A percentile compares a stretch with the other conserved stretches of the same genome.
Conservation (phyloP, 371 early-diverging fungal species). For the Circinella umbellata region DNA sequence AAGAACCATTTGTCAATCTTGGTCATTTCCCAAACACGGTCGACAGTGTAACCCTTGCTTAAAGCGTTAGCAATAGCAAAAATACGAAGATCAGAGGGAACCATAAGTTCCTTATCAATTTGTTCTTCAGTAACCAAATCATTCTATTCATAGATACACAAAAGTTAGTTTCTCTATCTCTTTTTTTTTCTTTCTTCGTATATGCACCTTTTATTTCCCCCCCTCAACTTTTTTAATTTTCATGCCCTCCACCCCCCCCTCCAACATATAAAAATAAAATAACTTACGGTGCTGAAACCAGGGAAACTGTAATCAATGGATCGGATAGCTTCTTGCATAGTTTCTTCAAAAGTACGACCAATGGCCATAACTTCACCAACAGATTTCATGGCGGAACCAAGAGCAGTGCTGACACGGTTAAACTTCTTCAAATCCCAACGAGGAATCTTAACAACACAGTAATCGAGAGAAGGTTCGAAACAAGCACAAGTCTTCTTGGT, state of each 20-base stretch:
- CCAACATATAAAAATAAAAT: neutral
- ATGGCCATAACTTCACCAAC: constrained; percentile 98
- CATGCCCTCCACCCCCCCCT: too few species aligned
- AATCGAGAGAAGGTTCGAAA: constrained; percentile 96
- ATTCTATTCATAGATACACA: constrained; percentile 39
- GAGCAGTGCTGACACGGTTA: constrained; percentile 79
- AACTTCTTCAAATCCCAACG: constrained; percentile 96
- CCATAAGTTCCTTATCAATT: constrained; percentile 74
- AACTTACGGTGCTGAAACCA: constrained; percentile 54
- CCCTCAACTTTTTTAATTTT: too few species aligned
- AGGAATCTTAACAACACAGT: constrained; percentile 94
- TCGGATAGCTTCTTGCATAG: constrained; percentile 90
- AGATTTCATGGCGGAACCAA: constrained; percentile 91
- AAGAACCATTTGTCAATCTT: constrained; percentile 97
- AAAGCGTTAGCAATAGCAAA: constrained; percentile 77
- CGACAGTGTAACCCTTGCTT: constrained; percentile 79
- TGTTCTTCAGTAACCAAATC: constrained; percentile 58
- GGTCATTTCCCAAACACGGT: constrained; percentile 85
- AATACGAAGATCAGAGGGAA: constrained; percentile 89
- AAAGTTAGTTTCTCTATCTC: too few species aligned
- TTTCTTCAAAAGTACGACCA: constrained; percentile 94
- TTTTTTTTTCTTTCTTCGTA: neutral
- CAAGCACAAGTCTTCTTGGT: constrained; percentile 92
- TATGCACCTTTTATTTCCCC: too few species aligned
- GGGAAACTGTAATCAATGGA: constrained; percentile 72